Evolutionary conservation across 2,329 filamentous ascomycete genomes (phyloP).

Genomic region (Botrytis squamosa): DNA sequence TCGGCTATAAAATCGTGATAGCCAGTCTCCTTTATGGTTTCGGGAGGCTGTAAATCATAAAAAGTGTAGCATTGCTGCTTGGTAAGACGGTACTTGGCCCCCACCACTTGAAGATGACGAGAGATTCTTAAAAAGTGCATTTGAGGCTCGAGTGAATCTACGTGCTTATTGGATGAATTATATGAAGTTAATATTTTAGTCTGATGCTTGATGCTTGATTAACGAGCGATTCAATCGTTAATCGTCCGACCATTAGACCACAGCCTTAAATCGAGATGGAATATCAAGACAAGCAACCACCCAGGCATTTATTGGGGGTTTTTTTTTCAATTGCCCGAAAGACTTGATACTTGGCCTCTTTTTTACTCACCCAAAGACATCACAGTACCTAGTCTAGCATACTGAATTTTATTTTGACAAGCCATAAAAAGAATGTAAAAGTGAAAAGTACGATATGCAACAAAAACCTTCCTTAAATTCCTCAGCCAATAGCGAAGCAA

Average conservation of each 20-base stretch:
- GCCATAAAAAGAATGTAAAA: background rate
- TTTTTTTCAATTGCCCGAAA: background rate
- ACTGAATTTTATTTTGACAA: background rate
- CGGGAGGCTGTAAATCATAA: background rate
- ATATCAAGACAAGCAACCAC: background rate
- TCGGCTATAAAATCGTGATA: background rate
- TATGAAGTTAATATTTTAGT: background rate
- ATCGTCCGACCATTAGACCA: background rate
- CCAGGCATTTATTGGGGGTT: too few relatives aligned
- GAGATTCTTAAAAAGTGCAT: background rate
- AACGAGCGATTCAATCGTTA: background rate
- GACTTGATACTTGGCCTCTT: background rate
- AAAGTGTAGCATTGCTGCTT: background rate
- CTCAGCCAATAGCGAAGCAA: background rate
- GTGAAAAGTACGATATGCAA: background rate
- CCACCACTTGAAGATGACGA: background rate
- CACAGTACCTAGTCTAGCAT: fast-evolving
- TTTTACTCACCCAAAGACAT: background rate
- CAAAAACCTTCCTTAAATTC: background rate
- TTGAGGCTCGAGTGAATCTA: background rate
- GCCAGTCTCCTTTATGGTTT: background rate
- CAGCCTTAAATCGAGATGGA: too few relatives aligned
- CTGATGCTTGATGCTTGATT: too few relatives aligned
- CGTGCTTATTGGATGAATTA: background rate
- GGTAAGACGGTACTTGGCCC: background rate